Conservation (phyloP, 1,139 yeast genomes). For the Kodamaea sp. region DNA sequence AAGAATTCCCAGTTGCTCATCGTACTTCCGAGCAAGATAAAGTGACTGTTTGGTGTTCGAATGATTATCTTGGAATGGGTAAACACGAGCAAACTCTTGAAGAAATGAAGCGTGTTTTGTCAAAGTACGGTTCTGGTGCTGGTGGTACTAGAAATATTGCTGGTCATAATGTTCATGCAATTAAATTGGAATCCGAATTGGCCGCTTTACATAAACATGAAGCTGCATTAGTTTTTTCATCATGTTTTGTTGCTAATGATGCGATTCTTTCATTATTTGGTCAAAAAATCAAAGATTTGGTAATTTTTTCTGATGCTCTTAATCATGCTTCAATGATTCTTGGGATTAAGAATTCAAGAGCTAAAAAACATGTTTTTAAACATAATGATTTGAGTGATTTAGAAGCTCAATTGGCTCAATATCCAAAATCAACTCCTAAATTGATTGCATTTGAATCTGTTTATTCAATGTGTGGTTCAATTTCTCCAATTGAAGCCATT, state of each 20-base stretch:
- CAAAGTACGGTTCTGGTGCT: conserved; percentile 95
- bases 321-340: conserved; percentile 98
- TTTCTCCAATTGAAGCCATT: conserved; percentile 87
- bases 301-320: conserved; percentile 85
- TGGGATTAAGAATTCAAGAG: conserved; percentile 89
- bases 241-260: conserved; percentile 96
- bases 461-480: conserved; percentile 97
- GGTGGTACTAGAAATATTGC: conserved; percentile 99
- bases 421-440: conserved; percentile 84
- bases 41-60: conserved; percentile 98
- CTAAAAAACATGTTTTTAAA: conserved; percentile 83
- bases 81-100: conserved; percentile 66
- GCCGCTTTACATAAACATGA: conserved; percentile 94
- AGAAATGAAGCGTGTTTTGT: conserved; percentile 77
- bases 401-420: conserved; percentile 70
- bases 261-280: conserved; percentile 93
- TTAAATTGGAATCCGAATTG: conserved; percentile 76
- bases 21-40: conserved; percentile 68
- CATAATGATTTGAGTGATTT: conserved; percentile 85
- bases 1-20: conserved; percentile 92
- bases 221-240: conserved; percentile 90
- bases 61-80: conserved; percentile 96
- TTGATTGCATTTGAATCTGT: conserved; percentile 96
- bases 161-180: conserved; percentile 90
- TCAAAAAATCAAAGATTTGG: conserved; percentile 82